phyloP scores from a whole-genome alignment of 352 stramenopile species.

The Globisporangium emineosum region DNA sequence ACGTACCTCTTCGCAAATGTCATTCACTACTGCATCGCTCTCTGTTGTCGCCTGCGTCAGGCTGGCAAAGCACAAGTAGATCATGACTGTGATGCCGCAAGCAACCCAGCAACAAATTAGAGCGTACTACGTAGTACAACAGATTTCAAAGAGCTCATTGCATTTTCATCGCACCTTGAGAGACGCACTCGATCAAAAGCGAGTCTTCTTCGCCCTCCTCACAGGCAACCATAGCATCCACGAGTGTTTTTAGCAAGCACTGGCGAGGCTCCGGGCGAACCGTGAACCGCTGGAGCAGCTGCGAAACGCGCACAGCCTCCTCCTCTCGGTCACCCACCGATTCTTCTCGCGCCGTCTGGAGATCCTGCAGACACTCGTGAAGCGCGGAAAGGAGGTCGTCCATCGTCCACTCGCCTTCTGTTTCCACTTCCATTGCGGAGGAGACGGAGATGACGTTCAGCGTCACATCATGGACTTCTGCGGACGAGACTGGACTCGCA shows the following conservation, averaged over 20 bases:
- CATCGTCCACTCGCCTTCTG: background rate
- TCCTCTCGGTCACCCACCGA: background rate
- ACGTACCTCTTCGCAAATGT: conserved; percentile 8
- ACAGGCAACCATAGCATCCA: conserved; percentile 2
- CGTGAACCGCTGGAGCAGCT: conserved; percentile 1
- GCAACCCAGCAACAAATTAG: too few species aligned
- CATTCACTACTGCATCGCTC: background rate
- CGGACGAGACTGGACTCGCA: background rate
- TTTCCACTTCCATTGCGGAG: background rate
- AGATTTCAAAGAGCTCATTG: background rate
- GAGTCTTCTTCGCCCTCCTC: conserved; percentile 12
- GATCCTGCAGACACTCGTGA: conserved; percentile 7
- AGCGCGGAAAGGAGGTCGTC: conserved; percentile 6
- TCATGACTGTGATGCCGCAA: background rate
- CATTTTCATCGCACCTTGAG: conserved; percentile 6
- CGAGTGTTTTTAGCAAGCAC: conserved; percentile 3
- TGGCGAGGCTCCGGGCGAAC: background rate
- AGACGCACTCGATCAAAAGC: conserved; percentile 7
- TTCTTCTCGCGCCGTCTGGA: background rate
- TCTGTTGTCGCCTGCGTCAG: background rate
- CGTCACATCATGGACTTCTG: background rate
- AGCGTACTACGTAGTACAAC: too few species aligned
- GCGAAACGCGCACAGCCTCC: background rate
- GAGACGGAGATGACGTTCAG: background rate
- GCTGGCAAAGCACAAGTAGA: conserved; percentile 7